Conservation (phyloP, 352 stramenopile species). For the Globisporangium nodosum region DNA sequence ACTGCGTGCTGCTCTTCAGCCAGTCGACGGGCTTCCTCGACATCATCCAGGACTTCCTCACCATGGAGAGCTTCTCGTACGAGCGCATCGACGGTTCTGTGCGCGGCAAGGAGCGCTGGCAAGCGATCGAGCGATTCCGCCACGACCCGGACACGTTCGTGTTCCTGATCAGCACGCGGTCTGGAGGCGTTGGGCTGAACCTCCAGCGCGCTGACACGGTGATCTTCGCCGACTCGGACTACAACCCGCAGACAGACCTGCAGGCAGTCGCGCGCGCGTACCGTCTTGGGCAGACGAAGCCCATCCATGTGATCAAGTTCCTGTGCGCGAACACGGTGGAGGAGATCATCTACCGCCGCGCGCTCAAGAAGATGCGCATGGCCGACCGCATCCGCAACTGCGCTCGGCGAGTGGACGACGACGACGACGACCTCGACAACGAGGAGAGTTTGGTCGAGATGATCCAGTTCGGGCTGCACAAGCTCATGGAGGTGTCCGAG, state of each 20-base stretch:
- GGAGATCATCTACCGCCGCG: conserved; percentile 72
- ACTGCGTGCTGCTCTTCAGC: conserved; percentile 84
- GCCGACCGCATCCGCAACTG: conserved; percentile 64
- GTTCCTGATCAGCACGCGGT: conserved; percentile 74
- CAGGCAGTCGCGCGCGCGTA: conserved; percentile 70
- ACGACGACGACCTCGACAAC: conserved; percentile 32
- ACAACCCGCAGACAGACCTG: conserved; percentile 69
- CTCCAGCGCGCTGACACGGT: conserved; percentile 79
- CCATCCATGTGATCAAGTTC: conserved; percentile 79
- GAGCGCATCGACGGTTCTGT: conserved; percentile 75
- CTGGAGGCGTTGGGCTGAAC: conserved; percentile 65
- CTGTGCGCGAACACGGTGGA: conserved; percentile 70
- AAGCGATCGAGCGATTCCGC: conserved; percentile 76
- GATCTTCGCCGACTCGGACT: conserved; percentile 78
- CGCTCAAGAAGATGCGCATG: conserved; percentile 68
- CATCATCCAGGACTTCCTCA: conserved; percentile 79
- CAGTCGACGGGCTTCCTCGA: conserved; percentile 71
- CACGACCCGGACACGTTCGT: conserved; percentile 88
- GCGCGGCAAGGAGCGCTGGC: conserved; percentile 71
- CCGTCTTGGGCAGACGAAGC: conserved; percentile 64
- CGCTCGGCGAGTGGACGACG: conserved; percentile 27
- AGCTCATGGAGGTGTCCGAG: conserved; percentile 39
- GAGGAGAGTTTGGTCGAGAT: conserved; percentile 53
- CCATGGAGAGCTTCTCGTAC: conserved; percentile 68
- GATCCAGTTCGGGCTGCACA: conserved; percentile 72